Percentiles rank a stretch among this genome's conserved stretches.
Conservation (phyloP, 148 eudicot genomes). For the Cornus suecica region DNA sequence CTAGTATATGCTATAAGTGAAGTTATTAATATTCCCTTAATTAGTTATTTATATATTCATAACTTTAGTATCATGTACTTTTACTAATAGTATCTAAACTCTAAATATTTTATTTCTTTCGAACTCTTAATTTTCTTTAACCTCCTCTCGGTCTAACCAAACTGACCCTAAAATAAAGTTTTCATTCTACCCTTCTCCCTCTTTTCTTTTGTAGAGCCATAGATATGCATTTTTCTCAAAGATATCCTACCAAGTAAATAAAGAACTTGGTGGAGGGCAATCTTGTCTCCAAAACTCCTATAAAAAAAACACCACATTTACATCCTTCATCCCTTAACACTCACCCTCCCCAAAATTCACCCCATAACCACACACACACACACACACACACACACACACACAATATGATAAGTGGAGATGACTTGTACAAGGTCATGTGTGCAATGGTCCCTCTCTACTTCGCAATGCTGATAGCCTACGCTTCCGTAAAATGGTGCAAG, state of each 20-base stretch:
- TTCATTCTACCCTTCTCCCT: too few species aligned
- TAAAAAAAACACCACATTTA: conserved; percentile 5
- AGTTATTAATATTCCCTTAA: too few species aligned
- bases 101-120: too few species aligned
- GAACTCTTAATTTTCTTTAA: too few species aligned
- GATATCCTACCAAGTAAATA: conserved; percentile 1
- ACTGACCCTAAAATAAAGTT: too few species aligned
- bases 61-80: too few species aligned
- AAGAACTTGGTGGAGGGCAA: not conserved
- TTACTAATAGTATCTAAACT: too few species aligned
- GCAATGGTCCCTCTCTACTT: conserved; percentile 45
- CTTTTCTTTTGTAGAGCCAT: too few species aligned
- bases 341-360: not conserved
- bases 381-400: conserved; percentile 1
- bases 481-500: conserved; percentile 38
- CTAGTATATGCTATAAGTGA: too few species aligned
- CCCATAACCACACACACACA: not conserved
- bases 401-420: conserved; percentile 30
- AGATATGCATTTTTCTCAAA: too few species aligned
- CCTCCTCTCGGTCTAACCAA: too few species aligned
- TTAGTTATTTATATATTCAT: too few species aligned
- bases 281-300: conserved; percentile 4
- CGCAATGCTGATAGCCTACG: conserved; percentile 44
- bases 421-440: conserved; percentile 39
- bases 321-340: not conserved